phyloP scores from a whole-genome alignment of 495 filamentous ascomycete species.

The Hyaloscypha finlandica region DNA sequence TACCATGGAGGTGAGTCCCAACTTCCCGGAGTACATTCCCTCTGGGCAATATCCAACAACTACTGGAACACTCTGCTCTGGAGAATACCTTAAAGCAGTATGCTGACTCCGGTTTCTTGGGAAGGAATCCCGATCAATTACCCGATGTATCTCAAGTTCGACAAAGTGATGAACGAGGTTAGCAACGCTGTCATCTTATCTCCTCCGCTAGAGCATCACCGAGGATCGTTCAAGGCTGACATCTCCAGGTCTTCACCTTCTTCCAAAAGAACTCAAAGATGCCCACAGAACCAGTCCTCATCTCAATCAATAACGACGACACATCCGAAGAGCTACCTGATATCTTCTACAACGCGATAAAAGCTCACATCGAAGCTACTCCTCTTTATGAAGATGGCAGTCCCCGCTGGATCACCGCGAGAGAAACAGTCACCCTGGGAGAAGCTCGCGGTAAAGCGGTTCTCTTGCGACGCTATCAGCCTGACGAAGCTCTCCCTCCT shows the following conservation, averaged over 20 bases:
- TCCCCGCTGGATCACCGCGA: constrained; percentile 20
- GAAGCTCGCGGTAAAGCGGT: constrained; percentile 25
- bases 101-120: no score
- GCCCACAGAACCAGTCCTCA: constrained; percentile 25
- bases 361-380: constrained; percentile 26
- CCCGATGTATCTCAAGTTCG: constrained; percentile 25
- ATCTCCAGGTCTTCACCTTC: constrained; percentile 21
- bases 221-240: background rate
- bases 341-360: constrained; percentile 32
- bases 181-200: background rate
- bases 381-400: constrained; percentile 15
- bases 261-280: constrained; percentile 7
- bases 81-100: no score
- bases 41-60: no score
- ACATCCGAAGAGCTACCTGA: constrained; percentile 16
- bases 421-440: constrained; percentile 18
- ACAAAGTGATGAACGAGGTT: constrained; percentile 22
- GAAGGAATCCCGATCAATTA: constrained; percentile 20
- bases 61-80: no score
- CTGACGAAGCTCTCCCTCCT: constrained; percentile 7
- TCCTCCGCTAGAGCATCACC: background rate
- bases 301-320: constrained; percentile 30
- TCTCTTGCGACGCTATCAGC: constrained; percentile 22
- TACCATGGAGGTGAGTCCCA: constrained; percentile 20
- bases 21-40: no score